Conservation (phyloP, 768 basidiomycete species). For the Lentinus brumalis region DNA sequence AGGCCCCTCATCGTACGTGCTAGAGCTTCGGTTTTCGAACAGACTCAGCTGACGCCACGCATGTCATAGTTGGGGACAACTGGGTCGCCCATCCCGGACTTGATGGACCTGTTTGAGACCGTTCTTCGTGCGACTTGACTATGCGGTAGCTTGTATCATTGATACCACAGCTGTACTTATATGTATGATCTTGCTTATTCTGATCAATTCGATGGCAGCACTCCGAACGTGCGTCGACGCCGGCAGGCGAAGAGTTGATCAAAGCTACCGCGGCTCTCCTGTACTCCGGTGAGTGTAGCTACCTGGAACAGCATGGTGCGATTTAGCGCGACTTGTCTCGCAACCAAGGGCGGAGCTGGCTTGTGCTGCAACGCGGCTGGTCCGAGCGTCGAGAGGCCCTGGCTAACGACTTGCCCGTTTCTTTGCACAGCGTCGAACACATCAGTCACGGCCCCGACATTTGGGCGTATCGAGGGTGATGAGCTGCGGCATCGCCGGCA, state of each 20-base stretch:
- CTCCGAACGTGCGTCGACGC: constrained; percentile 38
- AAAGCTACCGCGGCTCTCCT: constrained; percentile 19
- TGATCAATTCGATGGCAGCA: no score
- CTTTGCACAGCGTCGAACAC: constrained; percentile 16
- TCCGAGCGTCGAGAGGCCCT: not conserved
- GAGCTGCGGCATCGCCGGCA: constrained; percentile 12
- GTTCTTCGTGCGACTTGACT: no score
- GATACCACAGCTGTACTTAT: no score
- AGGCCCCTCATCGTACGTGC: no score
- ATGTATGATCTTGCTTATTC: no score
- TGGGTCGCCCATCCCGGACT: no score
- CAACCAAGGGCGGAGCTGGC: constrained; percentile 31
- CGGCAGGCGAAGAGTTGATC: constrained; percentile 19
- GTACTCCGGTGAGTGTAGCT: constrained; percentile 10
- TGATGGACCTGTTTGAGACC: no score
- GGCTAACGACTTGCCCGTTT: not conserved
- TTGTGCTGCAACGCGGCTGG: not conserved
- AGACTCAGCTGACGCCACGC: no score
- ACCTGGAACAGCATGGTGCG: not conserved
- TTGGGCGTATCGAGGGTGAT: not conserved
- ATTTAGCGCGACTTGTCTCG: not conserved
- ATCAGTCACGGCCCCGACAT: no score
- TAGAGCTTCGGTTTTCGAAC: no score
- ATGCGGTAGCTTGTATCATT: no score
- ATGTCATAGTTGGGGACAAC: no score